A percentile compares a stretch with the other conserved stretches of the same genome.
These are phyloP conservation scores for Colletotrichum trifolii DNA, from an alignment of 2,329 filamentous ascomycete species.

Conservation along the genomic window DNA sequence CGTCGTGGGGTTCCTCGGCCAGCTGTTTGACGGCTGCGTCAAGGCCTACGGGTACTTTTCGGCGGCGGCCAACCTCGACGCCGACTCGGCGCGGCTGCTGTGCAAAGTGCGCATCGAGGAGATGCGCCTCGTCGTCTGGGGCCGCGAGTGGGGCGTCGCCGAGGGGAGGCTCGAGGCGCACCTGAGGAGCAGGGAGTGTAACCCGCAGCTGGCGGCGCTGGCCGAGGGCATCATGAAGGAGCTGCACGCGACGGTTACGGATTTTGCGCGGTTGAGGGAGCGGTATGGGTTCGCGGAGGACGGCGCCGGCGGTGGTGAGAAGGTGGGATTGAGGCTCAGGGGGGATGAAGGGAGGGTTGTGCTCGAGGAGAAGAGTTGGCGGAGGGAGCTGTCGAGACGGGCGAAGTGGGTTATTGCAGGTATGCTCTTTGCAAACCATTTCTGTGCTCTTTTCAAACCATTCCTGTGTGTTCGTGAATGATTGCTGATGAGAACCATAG, in stretches of 20 bases:
- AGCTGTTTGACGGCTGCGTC: slow-evolving; percentile 59
- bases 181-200: slow-evolving; percentile 48
- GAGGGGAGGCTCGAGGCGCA: slow-evolving; percentile 57
- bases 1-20: slow-evolving; percentile 57
- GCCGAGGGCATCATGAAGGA: slow-evolving; percentile 56
- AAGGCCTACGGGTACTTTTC: slow-evolving; percentile 59
- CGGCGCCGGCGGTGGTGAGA: slow-evolving; percentile 21
- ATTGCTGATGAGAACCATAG: slow-evolving; percentile 38
- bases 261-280: slow-evolving; percentile 54
- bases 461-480: not conserved
- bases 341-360: slow-evolving; percentile 13
- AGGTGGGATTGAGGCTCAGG: slow-evolving; percentile 22
- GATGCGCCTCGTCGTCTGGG: slow-evolving; percentile 60
- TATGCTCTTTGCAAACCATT: slow-evolving; percentile 35
- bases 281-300: slow-evolving; percentile 54
- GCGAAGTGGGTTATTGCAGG: slow-evolving; percentile 58
- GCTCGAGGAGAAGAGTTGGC: slow-evolving; percentile 46
- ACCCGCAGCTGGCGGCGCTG: slow-evolving; percentile 51
- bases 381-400: slow-evolving; percentile 47
- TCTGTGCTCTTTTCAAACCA: not conserved
- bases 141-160: slow-evolving; percentile 59
- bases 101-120: slow-evolving; percentile 63
- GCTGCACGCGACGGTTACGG: slow-evolving; percentile 56
- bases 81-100: slow-evolving; percentile 54
- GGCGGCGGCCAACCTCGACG: slow-evolving; percentile 53